Percentiles rank a stretch among this genome's conserved stretches.
These are phyloP conservation scores for Alternaria consortialis DNA, from an alignment of 2,329 filamentous ascomycete genomes.

Conservation along the genomic window DNA sequence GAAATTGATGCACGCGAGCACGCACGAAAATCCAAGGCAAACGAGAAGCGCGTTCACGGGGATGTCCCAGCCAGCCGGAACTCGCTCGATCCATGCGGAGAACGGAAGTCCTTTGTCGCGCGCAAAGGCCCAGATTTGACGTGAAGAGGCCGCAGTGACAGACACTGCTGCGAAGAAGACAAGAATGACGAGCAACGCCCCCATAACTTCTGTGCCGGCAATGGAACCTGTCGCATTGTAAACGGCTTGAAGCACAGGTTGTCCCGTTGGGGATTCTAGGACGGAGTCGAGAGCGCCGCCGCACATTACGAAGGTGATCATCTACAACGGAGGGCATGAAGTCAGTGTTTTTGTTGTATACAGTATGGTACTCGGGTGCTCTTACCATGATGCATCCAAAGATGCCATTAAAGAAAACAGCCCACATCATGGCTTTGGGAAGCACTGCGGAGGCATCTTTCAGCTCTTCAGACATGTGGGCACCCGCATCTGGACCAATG, in stretches of 20 bases:
- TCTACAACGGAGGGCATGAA: neutral
- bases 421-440: conserved; percentile 52
- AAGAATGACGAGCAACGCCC: conserved; percentile 35
- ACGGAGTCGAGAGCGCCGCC: conserved; percentile 48
- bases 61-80: conserved; percentile 40
- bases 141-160: conserved; percentile 37
- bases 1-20: conserved; percentile 55
- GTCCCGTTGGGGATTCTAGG: conserved; percentile 26
- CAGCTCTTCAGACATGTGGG: conserved; percentile 50
- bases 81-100: conserved; percentile 32
- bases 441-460: conserved; percentile 38
- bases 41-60: conserved; percentile 41
- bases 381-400: conserved; percentile 47
- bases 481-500: conserved; percentile 48
- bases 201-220: conserved; percentile 33
- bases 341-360: neutral
- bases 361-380: neutral
- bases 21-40: conserved; percentile 45
- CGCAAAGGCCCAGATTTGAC: conserved; percentile 37
- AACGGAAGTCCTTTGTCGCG: conserved; percentile 36
- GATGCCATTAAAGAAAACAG: conserved; percentile 48
- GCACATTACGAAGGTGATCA: conserved; percentile 38
- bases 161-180: conserved; percentile 48
- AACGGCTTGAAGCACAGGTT: conserved; percentile 35
- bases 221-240: conserved; percentile 37